Conservation (phyloP, 1,139 yeast genomes). For the Taphrina wiesneri region DNA sequence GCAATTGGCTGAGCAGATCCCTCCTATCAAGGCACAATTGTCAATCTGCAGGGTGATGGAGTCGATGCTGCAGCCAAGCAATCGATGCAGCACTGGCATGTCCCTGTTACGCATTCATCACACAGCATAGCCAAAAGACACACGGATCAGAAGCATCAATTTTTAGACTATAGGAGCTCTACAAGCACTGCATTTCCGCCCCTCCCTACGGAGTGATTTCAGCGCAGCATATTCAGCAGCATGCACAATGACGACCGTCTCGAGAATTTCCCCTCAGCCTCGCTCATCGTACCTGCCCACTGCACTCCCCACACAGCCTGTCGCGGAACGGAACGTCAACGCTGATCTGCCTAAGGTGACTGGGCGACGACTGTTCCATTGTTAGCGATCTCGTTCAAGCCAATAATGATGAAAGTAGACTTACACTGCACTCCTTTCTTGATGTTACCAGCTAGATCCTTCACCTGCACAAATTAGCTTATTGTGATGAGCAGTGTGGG, state of each 20-base stretch:
- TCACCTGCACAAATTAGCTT: constrained; percentile 41
- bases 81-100: no score
- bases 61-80: no score
- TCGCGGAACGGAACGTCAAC: neutral
- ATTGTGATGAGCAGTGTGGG: neutral
- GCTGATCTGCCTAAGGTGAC: neutral
- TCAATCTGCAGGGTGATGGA: no score
- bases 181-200: no score
- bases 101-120: no score
- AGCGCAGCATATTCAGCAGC: neutral
- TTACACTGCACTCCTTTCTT: constrained; percentile 57
- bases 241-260: constrained; percentile 1
- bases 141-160: neutral
- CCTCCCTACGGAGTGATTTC: neutral
- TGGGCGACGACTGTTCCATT: neutral
- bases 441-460: constrained; percentile 57
- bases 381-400: neutral
- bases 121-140: no score
- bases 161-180: neutral
- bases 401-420: neutral
- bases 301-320: neutral
- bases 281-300: neutral
- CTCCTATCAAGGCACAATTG: neutral
- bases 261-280: neutral
- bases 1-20: neutral